Conservation (phyloP, 495 filamentous ascomycete genomes). For the Corynascus novoguineensis region DNA sequence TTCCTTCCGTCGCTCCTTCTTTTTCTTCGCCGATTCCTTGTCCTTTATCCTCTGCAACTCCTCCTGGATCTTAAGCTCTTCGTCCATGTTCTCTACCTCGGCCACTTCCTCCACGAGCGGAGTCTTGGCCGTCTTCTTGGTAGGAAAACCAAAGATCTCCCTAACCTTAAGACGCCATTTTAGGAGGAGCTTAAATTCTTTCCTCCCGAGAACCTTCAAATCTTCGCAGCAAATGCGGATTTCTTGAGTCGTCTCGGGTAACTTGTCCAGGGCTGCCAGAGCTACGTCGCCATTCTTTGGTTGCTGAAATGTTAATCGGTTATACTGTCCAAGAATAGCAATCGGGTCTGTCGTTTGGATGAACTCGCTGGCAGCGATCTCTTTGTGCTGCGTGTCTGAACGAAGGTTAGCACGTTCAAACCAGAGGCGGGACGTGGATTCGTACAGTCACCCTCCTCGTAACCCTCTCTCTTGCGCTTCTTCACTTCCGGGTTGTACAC, state of each 20-base stretch:
- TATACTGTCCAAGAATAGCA: slow-evolving; percentile 83
- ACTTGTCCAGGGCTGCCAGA: slow-evolving; percentile 72
- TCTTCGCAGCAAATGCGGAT: slow-evolving; percentile 80
- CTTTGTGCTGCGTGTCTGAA: slow-evolving; percentile 75
- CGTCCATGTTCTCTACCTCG: slow-evolving; percentile 82
- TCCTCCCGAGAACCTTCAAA: slow-evolving; percentile 83
- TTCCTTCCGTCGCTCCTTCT: slow-evolving; percentile 71
- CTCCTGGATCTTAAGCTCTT: slow-evolving; percentile 83
- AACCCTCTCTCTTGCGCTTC: slow-evolving; percentile 94
- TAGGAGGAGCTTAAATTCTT: slow-evolving; percentile 89
- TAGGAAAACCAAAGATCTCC: slow-evolving; percentile 81
- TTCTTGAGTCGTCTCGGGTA: slow-evolving; percentile 91
- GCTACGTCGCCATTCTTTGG: slow-evolving; percentile 75
- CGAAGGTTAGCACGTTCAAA: neutral
- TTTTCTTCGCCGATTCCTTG: slow-evolving; percentile 64
- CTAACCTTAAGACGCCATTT: slow-evolving; percentile 87
- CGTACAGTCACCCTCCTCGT: slow-evolving; percentile 82
- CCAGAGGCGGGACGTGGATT: neutral
- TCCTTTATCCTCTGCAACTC: slow-evolving; percentile 76
- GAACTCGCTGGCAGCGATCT: slow-evolving; percentile 81
- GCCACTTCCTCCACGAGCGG: slow-evolving; percentile 63
- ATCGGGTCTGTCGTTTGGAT: slow-evolving; percentile 94
- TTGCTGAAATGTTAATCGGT: slow-evolving; percentile 76
- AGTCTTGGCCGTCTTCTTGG: slow-evolving; percentile 59
- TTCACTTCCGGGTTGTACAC: slow-evolving; percentile 97